Evolutionary conservation across 192 early-diverging fungal species (phyloP), one percentile per base, ranked within the genome.

Genomic region (Coemansia sp.): DNA sequence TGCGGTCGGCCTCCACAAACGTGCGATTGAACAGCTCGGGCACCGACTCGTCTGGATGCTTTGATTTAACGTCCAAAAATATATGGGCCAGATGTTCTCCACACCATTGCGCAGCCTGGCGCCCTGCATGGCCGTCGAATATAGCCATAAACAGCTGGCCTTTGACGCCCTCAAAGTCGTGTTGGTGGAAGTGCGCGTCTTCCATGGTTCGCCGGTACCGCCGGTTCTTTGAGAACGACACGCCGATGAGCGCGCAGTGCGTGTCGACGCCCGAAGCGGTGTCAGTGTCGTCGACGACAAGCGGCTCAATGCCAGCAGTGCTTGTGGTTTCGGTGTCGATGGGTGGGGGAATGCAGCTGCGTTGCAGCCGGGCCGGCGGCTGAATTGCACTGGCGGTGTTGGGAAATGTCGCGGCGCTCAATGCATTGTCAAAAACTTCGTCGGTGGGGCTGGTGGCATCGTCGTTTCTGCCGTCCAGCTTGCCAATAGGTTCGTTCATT

Each of bases 71-170:
- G 55, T 86, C 69, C 62, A 83, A 63, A 60, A 97, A 91, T 49
- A 85, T 83, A 84, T 85, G 66, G 89, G 93, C 63, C 96, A 85
- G 81, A 93, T 86, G 66, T 18, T 84, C 84, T 23, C 96, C 96
- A 77, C 95, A 98, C 92, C 92, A 98, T 54, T 96, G 93, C 13
- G 97, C 97, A 5, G 95, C 93, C 49, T 88, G 83, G 69, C 92
- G 92, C 14, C 97, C 96, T 2, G 97, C 97, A 74, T 99, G 97
- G 24, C 97, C 97, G 67, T 99, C 97, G 75, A 91, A 99, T 47
- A 99, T 88, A 23, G 94, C 94, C 86, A 98, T 95, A 61, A 92
- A 94, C 8, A 89, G 89, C 73, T 92, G 88, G 54, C 93, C 91
- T 51, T 79, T 69, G 59, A 91, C 84, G 58, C 86, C 88, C 35